A percentile compares a stretch with the other conserved stretches of the same genome.
These are phyloP conservation scores for Talaromyces sp. DNA, from an alignment of 2,329 filamentous ascomycete species.

Conservation along the genomic window DNA sequence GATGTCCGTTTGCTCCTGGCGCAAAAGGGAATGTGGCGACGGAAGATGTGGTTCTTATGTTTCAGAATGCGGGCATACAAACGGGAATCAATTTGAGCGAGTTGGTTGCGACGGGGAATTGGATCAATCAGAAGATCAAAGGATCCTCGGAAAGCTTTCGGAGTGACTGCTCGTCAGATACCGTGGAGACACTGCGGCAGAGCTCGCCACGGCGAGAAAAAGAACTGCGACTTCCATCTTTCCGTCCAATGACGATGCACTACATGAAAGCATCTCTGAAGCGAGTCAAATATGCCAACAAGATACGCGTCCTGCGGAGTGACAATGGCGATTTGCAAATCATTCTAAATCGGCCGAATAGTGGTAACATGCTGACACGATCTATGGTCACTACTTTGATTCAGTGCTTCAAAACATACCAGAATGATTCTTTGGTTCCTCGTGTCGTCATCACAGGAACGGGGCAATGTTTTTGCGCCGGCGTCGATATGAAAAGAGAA, in stretches of 20 bases:
- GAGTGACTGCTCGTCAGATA: slow-evolving; percentile 12
- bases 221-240: not conserved
- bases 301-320: slow-evolving; percentile 28
- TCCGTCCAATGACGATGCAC: not conserved
- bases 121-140: slow-evolving; percentile 65
- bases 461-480: slow-evolving; percentile 43
- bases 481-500: slow-evolving; percentile 33
- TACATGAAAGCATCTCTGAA: slow-evolving; percentile 8
- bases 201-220: not conserved
- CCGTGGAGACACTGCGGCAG: not conserved
- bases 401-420: slow-evolving; percentile 25
- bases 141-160: slow-evolving; percentile 62
- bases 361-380: slow-evolving; percentile 40
- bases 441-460: slow-evolving; percentile 36
- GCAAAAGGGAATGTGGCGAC: slow-evolving; percentile 84
- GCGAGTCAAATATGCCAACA: slow-evolving; percentile 19
- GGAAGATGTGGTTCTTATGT: slow-evolving; percentile 76
- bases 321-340: slow-evolving; percentile 31
- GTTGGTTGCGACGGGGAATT: slow-evolving; percentile 65
- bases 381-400: slow-evolving; percentile 36
- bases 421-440: slow-evolving; percentile 27
- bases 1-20: slow-evolving; percentile 79
- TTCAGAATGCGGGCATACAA: slow-evolving; percentile 58
- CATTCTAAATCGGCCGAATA: slow-evolving; percentile 34
- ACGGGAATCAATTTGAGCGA: slow-evolving; percentile 65